phyloP scores from a whole-genome alignment of 768 basidiomycete genomes.

The Mycena vitilis region DNA sequence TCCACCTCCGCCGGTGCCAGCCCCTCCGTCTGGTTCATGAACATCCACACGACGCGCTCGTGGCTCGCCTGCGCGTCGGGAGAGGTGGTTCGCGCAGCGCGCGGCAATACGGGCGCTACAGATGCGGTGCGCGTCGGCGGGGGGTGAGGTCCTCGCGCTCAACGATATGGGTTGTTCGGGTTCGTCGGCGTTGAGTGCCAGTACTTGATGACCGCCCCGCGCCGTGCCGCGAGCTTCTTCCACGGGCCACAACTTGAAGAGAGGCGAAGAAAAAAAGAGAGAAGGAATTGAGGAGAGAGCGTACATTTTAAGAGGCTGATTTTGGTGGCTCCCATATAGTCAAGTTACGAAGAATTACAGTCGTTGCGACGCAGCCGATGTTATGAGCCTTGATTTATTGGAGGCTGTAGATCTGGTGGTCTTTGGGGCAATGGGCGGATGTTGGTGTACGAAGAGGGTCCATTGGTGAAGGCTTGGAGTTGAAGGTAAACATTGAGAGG shows the following conservation, averaged over 20 bases:
- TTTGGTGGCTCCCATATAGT: too few species aligned
- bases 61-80: slow-evolving; percentile 58
- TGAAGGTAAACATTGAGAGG: too few species aligned
- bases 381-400: too few species aligned
- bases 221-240: slow-evolving; percentile 76
- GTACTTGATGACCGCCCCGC: slow-evolving; percentile 63
- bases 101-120: slow-evolving; percentile 78
- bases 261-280: too few species aligned
- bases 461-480: too few species aligned
- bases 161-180: slow-evolving; percentile 75
- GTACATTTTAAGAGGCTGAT: too few species aligned
- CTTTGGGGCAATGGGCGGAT: too few species aligned
- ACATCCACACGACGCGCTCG: slow-evolving; percentile 86
- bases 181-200: slow-evolving; percentile 66
- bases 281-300: too few species aligned
- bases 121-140: slow-evolving; percentile 75
- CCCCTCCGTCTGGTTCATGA: slow-evolving; percentile 72
- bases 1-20: slow-evolving; percentile 76
- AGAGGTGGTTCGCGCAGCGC: slow-evolving; percentile 90
- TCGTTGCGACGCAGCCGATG: too few species aligned
- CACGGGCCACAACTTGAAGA: slow-evolving; percentile 81
- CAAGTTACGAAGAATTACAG: too few species aligned
- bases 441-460: too few species aligned
- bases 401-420: too few species aligned
- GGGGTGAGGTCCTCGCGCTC: slow-evolving; percentile 62